Percentiles rank a stretch among this genome's conserved stretches.
Conservation (phyloP, 2,329 filamentous ascomycete species). For the Graphilbum sp. region DNA sequence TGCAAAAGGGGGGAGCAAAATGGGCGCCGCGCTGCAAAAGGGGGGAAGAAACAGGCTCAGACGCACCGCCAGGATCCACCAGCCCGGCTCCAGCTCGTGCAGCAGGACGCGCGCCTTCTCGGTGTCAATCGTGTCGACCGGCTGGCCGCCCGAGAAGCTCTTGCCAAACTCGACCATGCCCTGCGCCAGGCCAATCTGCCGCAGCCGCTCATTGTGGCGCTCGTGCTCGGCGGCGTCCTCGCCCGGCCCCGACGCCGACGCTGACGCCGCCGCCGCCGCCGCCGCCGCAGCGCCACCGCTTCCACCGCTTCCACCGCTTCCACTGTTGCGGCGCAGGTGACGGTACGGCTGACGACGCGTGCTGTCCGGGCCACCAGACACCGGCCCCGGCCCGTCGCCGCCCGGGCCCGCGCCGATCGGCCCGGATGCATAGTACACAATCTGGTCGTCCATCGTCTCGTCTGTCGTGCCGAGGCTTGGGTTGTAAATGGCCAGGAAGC, state of each 20-base stretch:
- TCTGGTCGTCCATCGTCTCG: constrained; percentile 62
- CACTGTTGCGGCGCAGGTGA: constrained; percentile 8
- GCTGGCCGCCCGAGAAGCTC: constrained; percentile 63
- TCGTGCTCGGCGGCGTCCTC: constrained; percentile 41
- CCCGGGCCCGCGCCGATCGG: too few species aligned
- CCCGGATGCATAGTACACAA: constrained; percentile 78
- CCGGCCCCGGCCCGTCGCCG: too few species aligned
- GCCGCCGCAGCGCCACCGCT: constrained; percentile 15
- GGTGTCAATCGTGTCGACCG: constrained; percentile 78
- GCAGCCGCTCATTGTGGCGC: constrained; percentile 69
- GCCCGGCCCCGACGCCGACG: constrained; percentile 16
- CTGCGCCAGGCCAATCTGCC: constrained; percentile 90
- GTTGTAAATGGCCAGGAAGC: constrained; percentile 91
- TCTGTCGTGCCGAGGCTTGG: constrained; percentile 42
- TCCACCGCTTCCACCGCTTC: too few species aligned
- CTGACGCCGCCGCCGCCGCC: background rate
- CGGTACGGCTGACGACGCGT: background rate
- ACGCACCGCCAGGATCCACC: constrained; percentile 88
- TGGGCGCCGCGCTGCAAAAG: too few species aligned
- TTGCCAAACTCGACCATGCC: constrained; percentile 89
- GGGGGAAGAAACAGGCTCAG: background rate
- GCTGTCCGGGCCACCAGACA: too few species aligned
- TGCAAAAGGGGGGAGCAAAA: too few species aligned
- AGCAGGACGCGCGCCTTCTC: constrained; percentile 74
- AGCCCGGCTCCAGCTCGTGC: constrained; percentile 73